These are phyloP conservation scores for Lepidium sativum DNA, from an alignment of 345 rosid species.

Conservation along the genomic window DNA sequence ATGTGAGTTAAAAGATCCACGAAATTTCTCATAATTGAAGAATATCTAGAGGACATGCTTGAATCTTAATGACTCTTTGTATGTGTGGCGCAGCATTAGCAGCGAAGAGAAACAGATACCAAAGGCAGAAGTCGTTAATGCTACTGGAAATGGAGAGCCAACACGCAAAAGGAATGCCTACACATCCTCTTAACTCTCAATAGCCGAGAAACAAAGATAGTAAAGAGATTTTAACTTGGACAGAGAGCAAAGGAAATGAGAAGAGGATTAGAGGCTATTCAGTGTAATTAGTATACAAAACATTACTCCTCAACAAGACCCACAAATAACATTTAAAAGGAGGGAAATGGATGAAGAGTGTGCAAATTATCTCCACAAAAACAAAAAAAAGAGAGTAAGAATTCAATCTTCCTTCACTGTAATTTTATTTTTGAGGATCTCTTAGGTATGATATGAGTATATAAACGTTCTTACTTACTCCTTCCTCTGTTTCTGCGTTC, in stretches of 20 bases:
- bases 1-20: constrained; percentile 41
- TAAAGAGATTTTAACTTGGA: constrained; percentile 18
- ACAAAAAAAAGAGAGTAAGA: neutral
- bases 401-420: neutral
- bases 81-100: constrained; percentile 53
- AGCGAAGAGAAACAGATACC: constrained; percentile 87
- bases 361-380: neutral
- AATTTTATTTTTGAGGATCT: neutral
- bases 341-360: neutral
- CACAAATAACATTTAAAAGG: constrained; percentile 1
- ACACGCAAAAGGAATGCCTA: constrained; percentile 83
- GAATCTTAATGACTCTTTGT: constrained; percentile 9
- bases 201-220: constrained; percentile 21
- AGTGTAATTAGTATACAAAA: constrained; percentile 30
- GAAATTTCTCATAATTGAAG: neutral
- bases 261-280: constrained; percentile 17
- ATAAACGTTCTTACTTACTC: constrained; percentile 1
- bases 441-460: neutral
- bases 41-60: neutral
- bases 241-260: constrained; percentile 1
- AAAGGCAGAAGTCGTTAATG: constrained; percentile 92
- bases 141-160: constrained; percentile 92
- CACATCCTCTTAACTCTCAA: constrained; percentile 55
- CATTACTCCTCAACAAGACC: constrained; percentile 22
- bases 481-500: neutral